phyloP scores from a whole-genome alignment of 495 filamentous ascomycete species.

The Coniosporium apollinis region DNA sequence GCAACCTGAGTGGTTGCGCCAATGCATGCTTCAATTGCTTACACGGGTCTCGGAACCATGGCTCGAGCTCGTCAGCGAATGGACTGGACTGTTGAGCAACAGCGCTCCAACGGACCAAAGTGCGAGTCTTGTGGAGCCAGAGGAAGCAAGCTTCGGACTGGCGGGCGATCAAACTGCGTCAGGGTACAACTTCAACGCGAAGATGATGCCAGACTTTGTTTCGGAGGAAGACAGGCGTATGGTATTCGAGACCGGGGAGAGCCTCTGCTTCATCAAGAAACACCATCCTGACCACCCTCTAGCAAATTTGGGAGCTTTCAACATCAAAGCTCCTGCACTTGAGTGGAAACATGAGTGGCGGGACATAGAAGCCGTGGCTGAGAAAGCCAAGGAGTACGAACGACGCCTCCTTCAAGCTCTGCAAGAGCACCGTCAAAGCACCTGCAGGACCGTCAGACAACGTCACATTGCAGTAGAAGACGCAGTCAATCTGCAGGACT shows the following conservation, averaged over 20 bases:
- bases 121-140: too few species aligned
- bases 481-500: neutral
- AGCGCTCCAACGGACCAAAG: too few species aligned
- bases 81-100: constrained; percentile 72
- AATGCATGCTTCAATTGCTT: constrained; percentile 49
- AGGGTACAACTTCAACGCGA: constrained; percentile 8
- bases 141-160: too few species aligned
- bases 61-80: constrained; percentile 53
- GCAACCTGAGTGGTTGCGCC: constrained; percentile 39
- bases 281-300: constrained; percentile 70
- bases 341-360: constrained; percentile 65
- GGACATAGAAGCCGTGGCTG: constrained; percentile 45
- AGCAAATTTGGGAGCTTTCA: constrained; percentile 28
- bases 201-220: constrained; percentile 13
- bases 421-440: neutral
- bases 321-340: constrained; percentile 37
- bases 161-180: constrained; percentile 11
- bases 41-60: constrained; percentile 49
- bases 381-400: constrained; percentile 47
- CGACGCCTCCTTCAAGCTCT: constrained; percentile 25
- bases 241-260: constrained; percentile 54
- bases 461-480: neutral
- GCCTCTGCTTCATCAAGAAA: constrained; percentile 51
- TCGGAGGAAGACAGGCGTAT: constrained; percentile 10
- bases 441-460: neutral